A percentile compares a stretch with the other conserved stretches of the same genome.
phyloP scores from a whole-genome alignment of 129 eudicot species.

The Flaveria bidentis region DNA sequence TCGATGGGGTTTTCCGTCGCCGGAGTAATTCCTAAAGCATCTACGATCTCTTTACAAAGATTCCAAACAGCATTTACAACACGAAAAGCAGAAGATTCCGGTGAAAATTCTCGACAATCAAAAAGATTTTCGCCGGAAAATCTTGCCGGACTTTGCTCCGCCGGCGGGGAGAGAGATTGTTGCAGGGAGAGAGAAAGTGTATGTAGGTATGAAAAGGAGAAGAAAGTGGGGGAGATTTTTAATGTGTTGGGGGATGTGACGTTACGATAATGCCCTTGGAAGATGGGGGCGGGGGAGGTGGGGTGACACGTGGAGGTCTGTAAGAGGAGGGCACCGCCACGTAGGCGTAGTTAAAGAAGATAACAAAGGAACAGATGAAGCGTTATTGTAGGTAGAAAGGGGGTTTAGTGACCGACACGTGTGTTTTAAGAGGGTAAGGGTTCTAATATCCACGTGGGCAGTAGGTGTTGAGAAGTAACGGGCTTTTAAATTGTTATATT shows the following conservation, averaged over 20 bases:
- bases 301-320: constrained; percentile 32
- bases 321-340: constrained; percentile 5
- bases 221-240: constrained; percentile 38
- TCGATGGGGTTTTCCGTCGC: background rate
- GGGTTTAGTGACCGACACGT: constrained; percentile 27
- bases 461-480: constrained; percentile 21
- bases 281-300: background rate
- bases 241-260: background rate
- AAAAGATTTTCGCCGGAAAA: constrained; percentile 19
- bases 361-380: constrained; percentile 20
- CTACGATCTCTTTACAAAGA: background rate
- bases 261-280: constrained; percentile 13
- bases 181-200: constrained; percentile 26
- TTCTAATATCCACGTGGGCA: constrained; percentile 26
- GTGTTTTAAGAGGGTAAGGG: constrained; percentile 9
- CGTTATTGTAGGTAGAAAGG: constrained; percentile 14
- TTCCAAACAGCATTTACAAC: background rate
- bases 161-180: constrained; percentile 23
- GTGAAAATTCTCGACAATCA: background rate
- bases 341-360: constrained; percentile 8
- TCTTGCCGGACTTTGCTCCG: constrained; percentile 36
- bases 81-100: background rate
- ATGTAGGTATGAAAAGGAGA: constrained; percentile 13
- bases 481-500: too few species aligned
- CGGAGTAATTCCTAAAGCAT: background rate